A percentile compares a stretch with the other conserved stretches of the same genome.
These are phyloP conservation scores for Pseudofabraea citricarpa DNA, from an alignment of 2,329 filamentous ascomycete species.

Conservation along the genomic window DNA sequence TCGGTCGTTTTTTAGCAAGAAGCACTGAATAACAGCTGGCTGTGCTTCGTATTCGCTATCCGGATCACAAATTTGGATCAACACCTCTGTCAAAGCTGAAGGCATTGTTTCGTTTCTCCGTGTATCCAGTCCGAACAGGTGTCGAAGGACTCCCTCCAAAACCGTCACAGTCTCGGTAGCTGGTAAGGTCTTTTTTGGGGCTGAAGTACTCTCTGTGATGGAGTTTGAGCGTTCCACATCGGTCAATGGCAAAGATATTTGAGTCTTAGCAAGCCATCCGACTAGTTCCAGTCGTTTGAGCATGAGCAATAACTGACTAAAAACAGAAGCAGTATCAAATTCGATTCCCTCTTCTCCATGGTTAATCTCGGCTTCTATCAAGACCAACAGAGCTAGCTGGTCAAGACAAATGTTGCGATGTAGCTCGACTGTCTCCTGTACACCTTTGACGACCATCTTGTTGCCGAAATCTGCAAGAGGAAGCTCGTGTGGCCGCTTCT, in stretches of 20 bases:
- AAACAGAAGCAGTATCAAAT: slow-evolving; percentile 68
- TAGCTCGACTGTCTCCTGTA: slow-evolving; percentile 71
- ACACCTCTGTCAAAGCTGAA: slow-evolving; percentile 60
- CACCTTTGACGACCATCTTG: slow-evolving; percentile 68
- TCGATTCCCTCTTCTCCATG: slow-evolving; percentile 63
- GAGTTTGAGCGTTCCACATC: slow-evolving; percentile 35
- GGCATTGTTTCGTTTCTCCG: slow-evolving; percentile 46
- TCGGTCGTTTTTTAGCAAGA: slow-evolving; percentile 53
- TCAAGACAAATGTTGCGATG: slow-evolving; percentile 75
- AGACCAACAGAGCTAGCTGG: slow-evolving; percentile 75
- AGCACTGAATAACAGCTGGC: slow-evolving; percentile 56
- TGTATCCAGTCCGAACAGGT: slow-evolving; percentile 57
- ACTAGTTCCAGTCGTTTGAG: slow-evolving; percentile 72
- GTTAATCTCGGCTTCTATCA: slow-evolving; percentile 81
- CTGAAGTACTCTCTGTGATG: slow-evolving; percentile 19
- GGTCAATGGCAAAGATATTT: slow-evolving; percentile 45
- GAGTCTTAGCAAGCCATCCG: slow-evolving; percentile 60
- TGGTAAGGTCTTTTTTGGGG: slow-evolving; percentile 36
- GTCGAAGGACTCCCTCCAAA: slow-evolving; percentile 54
- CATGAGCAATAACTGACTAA: slow-evolving; percentile 62
- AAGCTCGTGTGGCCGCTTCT: slow-evolving; percentile 11
- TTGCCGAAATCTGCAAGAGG: slow-evolving; percentile 72
- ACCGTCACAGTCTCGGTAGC: slow-evolving; percentile 49
- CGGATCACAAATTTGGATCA: slow-evolving; percentile 59
- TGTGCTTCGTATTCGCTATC: slow-evolving; percentile 63